These are phyloP conservation scores for Rhizophagus prolifer DNA, from an alignment of 192 early-diverging fungal species.

Conservation along the genomic window DNA sequence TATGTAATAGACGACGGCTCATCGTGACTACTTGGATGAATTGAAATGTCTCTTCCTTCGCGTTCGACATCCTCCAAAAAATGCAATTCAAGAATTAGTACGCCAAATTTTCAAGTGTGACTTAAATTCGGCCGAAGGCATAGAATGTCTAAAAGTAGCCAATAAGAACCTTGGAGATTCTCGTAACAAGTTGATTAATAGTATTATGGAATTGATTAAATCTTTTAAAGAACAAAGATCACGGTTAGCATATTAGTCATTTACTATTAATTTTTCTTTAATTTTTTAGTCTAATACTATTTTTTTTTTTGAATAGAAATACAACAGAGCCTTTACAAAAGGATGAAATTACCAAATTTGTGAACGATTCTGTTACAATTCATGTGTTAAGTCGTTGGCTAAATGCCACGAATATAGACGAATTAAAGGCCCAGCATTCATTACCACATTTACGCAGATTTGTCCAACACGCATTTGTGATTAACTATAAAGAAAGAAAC, in stretches of 20 bases:
- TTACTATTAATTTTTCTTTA: not conserved
- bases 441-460: not conserved
- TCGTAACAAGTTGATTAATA: not conserved
- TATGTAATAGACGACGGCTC: not conserved
- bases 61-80: not conserved
- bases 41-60: slow-evolving; percentile 1
- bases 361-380: not conserved
- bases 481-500: not conserved
- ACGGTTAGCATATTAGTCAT: too few relatives aligned
- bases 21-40: not conserved
- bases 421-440: not conserved
- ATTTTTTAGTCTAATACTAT: not conserved
- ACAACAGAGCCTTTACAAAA: not conserved
- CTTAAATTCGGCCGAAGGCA: not conserved
- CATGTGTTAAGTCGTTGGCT: not conserved
- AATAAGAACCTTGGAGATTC: not conserved
- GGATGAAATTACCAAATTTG: not conserved
- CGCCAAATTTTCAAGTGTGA: not conserved
- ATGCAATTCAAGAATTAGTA: not conserved
- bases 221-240: not conserved
- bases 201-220: not conserved
- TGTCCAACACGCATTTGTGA: not conserved
- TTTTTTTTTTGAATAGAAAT: not conserved
- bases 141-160: not conserved
- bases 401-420: not conserved